Evolutionary conservation across 2,329 filamentous ascomycete genomes (phyloP).

Genomic region (Hymenoscyphus fructigenus): DNA sequence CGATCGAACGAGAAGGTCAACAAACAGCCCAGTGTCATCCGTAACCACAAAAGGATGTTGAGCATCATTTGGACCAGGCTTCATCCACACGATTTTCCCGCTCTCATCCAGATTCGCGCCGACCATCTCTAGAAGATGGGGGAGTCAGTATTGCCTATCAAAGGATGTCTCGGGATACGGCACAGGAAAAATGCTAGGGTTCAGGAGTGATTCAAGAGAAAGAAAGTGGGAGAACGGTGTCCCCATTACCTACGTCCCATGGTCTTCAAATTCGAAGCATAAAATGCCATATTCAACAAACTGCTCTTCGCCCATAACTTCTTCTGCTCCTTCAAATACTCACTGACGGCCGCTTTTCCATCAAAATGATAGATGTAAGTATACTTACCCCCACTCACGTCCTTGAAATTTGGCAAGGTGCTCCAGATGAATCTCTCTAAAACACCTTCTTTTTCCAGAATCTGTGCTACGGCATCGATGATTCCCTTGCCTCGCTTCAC

Average conservation of each 20-base stretch:
- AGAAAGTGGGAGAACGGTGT: too few species aligned
- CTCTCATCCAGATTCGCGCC: constrained; percentile 9
- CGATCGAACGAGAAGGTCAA: constrained; percentile 26
- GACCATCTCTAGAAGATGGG: too few species aligned
- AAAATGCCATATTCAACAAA: constrained; percentile 39
- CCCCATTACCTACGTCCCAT: too few species aligned
- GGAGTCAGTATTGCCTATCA: too few species aligned
- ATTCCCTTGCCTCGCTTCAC: constrained; percentile 37
- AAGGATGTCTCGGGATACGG: too few species aligned
- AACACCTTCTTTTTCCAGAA: constrained; percentile 28
- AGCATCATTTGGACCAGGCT: constrained; percentile 16
- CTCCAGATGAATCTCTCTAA: constrained; percentile 27
- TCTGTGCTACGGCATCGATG: constrained; percentile 34
- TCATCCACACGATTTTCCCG: constrained; percentile 18
- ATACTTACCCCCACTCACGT: constrained; percentile 41
- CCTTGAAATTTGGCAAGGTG: constrained; percentile 32
- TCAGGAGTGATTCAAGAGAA: too few species aligned
- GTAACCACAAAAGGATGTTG: constrained; percentile 33
- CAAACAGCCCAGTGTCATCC: constrained; percentile 36
- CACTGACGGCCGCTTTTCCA: constrained; percentile 35
- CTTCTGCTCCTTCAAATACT: constrained; percentile 32
- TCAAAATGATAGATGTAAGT: constrained; percentile 41
- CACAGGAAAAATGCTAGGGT: too few species aligned
- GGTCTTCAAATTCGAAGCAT: constrained; percentile 35
- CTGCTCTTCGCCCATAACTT: constrained; percentile 36